Percentiles rank a stretch among this genome's conserved stretches.
Conservation (phyloP, 108 stramenopile species). For the Fragilaria crotonensis region DNA sequence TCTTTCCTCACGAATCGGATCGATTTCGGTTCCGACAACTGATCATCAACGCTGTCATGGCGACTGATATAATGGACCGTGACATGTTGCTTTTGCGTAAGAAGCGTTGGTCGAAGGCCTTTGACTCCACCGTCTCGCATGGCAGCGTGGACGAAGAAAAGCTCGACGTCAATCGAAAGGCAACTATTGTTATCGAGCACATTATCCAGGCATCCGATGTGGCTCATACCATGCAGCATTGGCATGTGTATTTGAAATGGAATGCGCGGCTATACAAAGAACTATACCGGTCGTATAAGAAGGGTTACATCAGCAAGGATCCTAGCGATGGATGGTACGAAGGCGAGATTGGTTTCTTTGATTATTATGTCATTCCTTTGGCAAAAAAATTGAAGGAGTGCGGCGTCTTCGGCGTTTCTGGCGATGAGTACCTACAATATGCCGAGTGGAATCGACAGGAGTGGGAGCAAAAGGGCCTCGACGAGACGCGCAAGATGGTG, state of each 20-base stretch:
- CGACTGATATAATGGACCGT: background rate
- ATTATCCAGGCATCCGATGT: constrained; percentile 28
- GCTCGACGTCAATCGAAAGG: background rate
- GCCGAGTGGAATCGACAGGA: constrained; percentile 11
- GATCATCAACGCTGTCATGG: background rate
- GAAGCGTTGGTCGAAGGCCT: background rate
- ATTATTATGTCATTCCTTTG: constrained; percentile 28
- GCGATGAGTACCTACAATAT: constrained; percentile 15
- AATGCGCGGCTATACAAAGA: constrained; percentile 34
- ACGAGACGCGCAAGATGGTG: constrained; percentile 9
- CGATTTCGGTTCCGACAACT: background rate
- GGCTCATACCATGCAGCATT: constrained; percentile 26
- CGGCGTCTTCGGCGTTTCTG: constrained; percentile 14
- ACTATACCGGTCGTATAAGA: constrained; percentile 10
- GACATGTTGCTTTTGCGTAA: background rate
- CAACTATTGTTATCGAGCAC: constrained; percentile 23
- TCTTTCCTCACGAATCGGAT: constrained; percentile 10
- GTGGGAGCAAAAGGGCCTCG: constrained; percentile 11
- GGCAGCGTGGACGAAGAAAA: background rate
- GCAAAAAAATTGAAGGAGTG: constrained; percentile 14
- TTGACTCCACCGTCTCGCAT: background rate
- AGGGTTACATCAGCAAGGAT: constrained; percentile 9
- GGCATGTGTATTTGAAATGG: constrained; percentile 32
- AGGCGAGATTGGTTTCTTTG: constrained; percentile 31
- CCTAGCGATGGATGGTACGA: constrained; percentile 24